A percentile compares a stretch with the other conserved stretches of the same genome.
These are phyloP conservation scores for Suillus alpinus DNA, from an alignment of 768 basidiomycete genomes.

Conservation along the genomic window DNA sequence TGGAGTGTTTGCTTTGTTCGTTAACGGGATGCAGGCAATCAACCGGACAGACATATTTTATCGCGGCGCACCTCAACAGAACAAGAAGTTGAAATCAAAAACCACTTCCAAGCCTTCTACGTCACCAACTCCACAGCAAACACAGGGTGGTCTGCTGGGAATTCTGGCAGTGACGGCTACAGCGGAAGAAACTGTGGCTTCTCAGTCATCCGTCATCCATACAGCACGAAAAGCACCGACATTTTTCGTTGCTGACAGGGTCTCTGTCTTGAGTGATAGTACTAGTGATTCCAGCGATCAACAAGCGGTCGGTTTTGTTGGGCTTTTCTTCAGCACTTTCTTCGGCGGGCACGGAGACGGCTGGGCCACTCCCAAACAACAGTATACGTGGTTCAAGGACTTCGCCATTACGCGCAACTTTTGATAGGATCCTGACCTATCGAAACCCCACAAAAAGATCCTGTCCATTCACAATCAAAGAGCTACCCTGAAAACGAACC, in stretches of 20 bases:
- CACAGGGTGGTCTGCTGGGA: background rate
- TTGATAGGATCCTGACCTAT: constrained; percentile 10
- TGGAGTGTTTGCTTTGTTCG: constrained; percentile 60
- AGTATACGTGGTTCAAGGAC: constrained; percentile 75
- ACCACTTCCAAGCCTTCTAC: background rate
- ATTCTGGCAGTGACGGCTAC: background rate
- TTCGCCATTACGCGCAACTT: constrained; percentile 45
- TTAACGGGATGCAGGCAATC: constrained; percentile 58
- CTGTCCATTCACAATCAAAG: background rate
- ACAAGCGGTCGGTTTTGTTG: constrained; percentile 40
- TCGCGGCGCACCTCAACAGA: constrained; percentile 37
- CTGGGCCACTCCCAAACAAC: constrained; percentile 72
- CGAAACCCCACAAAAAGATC: background rate
- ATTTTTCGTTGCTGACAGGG: background rate
- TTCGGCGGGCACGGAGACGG: constrained; percentile 70
- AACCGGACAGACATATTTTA: constrained; percentile 59
- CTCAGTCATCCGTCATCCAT: background rate
- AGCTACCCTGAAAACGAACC: constrained; percentile 14
- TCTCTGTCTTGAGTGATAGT: background rate
- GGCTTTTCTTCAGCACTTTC: constrained; percentile 81
- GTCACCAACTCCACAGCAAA: background rate
- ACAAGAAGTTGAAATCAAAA: constrained; percentile 1
- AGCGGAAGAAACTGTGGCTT: background rate
- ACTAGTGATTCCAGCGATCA: background rate
- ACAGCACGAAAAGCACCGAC: background rate